phyloP scores from a whole-genome alignment of 2,329 filamentous ascomycete species.

The Trichoderma afroharzianum region DNA sequence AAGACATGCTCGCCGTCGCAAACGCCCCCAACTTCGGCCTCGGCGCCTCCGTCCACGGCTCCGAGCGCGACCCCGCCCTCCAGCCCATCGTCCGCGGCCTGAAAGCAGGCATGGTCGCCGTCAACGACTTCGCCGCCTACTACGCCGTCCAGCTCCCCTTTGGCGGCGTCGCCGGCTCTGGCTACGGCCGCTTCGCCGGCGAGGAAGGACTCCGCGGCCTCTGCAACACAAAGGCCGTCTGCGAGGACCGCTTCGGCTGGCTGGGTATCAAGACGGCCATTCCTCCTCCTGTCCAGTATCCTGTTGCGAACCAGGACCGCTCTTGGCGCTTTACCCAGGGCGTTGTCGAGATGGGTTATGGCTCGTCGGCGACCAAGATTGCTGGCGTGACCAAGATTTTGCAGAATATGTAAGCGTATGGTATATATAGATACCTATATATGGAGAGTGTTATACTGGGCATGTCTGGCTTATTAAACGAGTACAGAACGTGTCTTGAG shows the following conservation, averaged over 20 bases:
- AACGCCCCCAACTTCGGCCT: constrained; percentile 85
- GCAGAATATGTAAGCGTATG: constrained; percentile 36
- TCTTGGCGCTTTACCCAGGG: constrained; percentile 64
- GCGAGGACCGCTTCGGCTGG: constrained; percentile 65
- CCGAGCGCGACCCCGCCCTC: constrained; percentile 57
- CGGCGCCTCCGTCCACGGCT: constrained; percentile 83
- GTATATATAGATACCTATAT: background rate
- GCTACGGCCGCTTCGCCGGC: constrained; percentile 89
- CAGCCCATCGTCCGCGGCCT: constrained; percentile 63
- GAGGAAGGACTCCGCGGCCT: constrained; percentile 80
- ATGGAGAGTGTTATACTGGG: background rate
- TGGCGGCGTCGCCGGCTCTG: constrained; percentile 83
- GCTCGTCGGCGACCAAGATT: constrained; percentile 36
- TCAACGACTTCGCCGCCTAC: constrained; percentile 93
- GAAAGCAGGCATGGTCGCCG: constrained; percentile 82
- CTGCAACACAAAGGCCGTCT: constrained; percentile 85
- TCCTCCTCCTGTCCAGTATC: constrained; percentile 76
- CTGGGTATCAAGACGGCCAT: constrained; percentile 70
- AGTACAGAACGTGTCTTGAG: background rate
- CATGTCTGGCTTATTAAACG: background rate
- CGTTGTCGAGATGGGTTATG: constrained; percentile 61
- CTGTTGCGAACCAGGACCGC: constrained; percentile 60
- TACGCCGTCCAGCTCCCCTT: constrained; percentile 96
- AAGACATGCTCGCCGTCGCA: constrained; percentile 69
- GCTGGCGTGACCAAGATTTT: constrained; percentile 41